Evolutionary conservation across 2,329 filamentous ascomycete genomes (phyloP), one percentile per base, ranked within the genome.

Genomic region (Penicillium sclerotiorum): DNA sequence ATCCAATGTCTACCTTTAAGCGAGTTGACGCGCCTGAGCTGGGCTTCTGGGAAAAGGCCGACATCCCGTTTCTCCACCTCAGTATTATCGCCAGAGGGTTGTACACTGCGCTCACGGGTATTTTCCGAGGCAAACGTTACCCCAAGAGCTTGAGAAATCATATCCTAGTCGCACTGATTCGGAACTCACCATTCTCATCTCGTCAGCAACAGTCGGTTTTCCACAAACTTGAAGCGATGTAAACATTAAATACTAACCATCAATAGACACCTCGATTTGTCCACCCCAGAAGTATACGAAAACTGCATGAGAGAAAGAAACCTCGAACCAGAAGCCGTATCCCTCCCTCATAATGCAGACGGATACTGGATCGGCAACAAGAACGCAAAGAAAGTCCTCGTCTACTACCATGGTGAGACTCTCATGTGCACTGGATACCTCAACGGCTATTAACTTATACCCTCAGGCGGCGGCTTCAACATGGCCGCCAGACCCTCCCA

Each of bases 401-500:
- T 73, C 11, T 73, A 71, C 53, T 72, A 63, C 33, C 70, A 73
- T 38, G 70, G 71, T 73, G 44, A n/a, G n/a, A n/a, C n/a, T n/a
- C n/a, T n/a, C n/a, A n/a, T n/a, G n/a, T n/a, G n/a, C n/a, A n/a
- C n/a, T n/a, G n/a, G n/a, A n/a, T n/a, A n/a, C n/a, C n/a, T n/a
- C n/a, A n/a, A n/a, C n/a, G n/a, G n/a, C n/a, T n/a, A n/a, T n/a
- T n/a, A n/a, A n/a, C n/a, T n/a, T n/a, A n/a, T n/a, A n/a, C n/a
- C n/a, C n/a, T n/a, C 20, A 80, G 77, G 78, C 21, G 81, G 82
- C 39, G 82, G 81, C 5, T 85, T 80, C 60, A 74, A 73, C 3
- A 37, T 80, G 21, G 67, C 78, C 1, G 71, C 69, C 9, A 52
- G 51, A 1, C 45, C 73, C 0, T 69, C 67, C 6, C 75, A 80